These are phyloP conservation scores for Salix exigua DNA, from an alignment of 345 rosid genomes.

Conservation along the genomic window DNA sequence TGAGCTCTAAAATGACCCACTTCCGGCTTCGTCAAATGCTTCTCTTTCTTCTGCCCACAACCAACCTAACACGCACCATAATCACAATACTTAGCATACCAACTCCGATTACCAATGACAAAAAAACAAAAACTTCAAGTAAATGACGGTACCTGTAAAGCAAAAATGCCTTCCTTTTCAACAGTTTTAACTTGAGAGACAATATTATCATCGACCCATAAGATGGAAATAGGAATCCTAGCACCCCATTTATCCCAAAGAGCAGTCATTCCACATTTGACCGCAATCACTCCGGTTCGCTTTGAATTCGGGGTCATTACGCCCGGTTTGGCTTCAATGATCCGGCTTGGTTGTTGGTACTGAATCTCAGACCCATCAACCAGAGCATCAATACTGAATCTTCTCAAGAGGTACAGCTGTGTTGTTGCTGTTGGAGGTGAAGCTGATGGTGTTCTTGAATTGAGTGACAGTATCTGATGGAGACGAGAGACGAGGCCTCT, in stretches of 20 bases:
- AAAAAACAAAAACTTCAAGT: background rate
- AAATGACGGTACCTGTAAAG: slow-evolving; percentile 59
- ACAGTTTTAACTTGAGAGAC: slow-evolving; percentile 91
- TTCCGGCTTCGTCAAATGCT: slow-evolving; percentile 88
- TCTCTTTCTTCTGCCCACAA: slow-evolving; percentile 87
- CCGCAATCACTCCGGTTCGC: slow-evolving; percentile 80
- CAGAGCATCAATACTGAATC: slow-evolving; percentile 38
- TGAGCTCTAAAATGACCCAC: slow-evolving; percentile 98
- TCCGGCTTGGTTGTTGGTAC: slow-evolving; percentile 26
- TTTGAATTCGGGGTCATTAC: slow-evolving; percentile 60
- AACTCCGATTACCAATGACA: background rate
- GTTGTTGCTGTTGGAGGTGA: slow-evolving; percentile 8
- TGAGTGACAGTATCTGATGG: slow-evolving; percentile 32
- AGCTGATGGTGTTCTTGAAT: slow-evolving; percentile 9
- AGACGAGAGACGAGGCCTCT: slow-evolving; percentile 69
- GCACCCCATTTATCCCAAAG: slow-evolving; percentile 97
- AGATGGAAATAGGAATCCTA: slow-evolving; percentile 68
- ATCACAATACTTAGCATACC: slow-evolving; percentile 20
- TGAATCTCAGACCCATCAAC: slow-evolving; percentile 33
- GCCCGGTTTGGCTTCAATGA: slow-evolving; percentile 56
- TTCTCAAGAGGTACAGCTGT: slow-evolving; percentile 27
- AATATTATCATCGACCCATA: slow-evolving; percentile 87
- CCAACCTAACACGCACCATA: slow-evolving; percentile 72
- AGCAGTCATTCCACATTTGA: slow-evolving; percentile 90
- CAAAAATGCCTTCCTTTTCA: slow-evolving; percentile 81